These are phyloP conservation scores for Miscanthus sacchariflorus DNA, from an alignment of 202 grass and related monocot genomes.

Conservation along the genomic window DNA sequence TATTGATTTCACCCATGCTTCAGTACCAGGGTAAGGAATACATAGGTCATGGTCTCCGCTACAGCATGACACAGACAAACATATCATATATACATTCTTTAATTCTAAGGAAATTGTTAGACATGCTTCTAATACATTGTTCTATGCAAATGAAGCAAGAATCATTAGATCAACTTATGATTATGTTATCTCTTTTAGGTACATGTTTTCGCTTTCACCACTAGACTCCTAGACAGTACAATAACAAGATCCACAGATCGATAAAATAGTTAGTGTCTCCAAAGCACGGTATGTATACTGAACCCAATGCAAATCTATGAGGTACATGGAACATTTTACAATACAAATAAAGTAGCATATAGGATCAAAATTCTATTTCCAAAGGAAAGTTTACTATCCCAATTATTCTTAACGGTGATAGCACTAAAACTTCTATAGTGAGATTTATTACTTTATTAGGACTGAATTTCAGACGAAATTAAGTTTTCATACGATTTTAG, in stretches of 20 bases:
- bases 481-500: too few species aligned
- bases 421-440: neutral
- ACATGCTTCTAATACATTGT: neutral
- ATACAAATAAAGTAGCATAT: conserved; percentile 1
- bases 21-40: conserved; percentile 71
- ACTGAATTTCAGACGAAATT: neutral
- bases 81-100: neutral
- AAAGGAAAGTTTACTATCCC: neutral
- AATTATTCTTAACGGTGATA: neutral
- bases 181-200: neutral
- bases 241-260: neutral
- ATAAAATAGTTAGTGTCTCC: neutral
- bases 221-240: too few species aligned
- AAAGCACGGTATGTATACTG: neutral
- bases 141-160: neutral
- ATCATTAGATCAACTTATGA: neutral
- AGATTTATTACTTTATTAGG: neutral
- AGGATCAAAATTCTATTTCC: neutral
- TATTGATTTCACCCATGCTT: conserved; percentile 82
- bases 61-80: neutral
- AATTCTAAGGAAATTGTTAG: neutral
- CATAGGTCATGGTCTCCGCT: conserved; percentile 93
- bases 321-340: neutral
- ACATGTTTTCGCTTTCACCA: neutral
- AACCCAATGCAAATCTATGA: neutral